Conservation (phyloP, 768 basidiomycete species). For the Hericium erinaceus region DNA sequence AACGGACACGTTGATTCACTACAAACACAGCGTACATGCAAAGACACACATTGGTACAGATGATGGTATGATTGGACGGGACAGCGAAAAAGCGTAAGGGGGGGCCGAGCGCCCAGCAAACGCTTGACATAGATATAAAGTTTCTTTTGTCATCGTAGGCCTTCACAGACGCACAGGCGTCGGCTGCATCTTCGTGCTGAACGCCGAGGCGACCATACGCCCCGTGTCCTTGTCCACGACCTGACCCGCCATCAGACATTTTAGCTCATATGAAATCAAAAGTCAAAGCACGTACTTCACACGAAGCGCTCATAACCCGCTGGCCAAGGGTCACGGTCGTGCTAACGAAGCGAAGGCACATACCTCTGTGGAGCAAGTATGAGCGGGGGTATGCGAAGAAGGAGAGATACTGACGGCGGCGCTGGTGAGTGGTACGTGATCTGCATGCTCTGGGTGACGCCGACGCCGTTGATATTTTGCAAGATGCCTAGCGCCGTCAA, state of each 20-base stretch:
- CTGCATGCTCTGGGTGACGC: conserved; percentile 66
- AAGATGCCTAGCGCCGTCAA: conserved; percentile 58
- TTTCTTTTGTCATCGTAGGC: no score
- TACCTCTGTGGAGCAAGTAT: conserved; percentile 33
- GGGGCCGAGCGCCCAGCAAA: no score
- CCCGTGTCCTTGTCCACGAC: conserved; percentile 51
- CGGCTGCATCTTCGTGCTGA: conserved; percentile 55
- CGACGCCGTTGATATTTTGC: conserved; percentile 56
- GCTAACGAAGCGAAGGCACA: conserved; percentile 48
- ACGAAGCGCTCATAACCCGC: conserved; percentile 60
- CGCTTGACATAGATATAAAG: no score
- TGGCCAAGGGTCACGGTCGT: conserved; percentile 61
- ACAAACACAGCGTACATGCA: no score
- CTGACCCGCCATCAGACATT: conserved; percentile 23
- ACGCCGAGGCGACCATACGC: conserved; percentile 53
- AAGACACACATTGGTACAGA: no score
- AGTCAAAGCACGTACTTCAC: conserved; percentile 40
- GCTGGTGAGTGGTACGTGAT: conserved; percentile 64
- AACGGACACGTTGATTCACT: no score
- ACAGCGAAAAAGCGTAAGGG: no score
- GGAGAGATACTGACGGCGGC: conserved; percentile 35
- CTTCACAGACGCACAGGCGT: no score
- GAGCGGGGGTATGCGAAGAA: conserved; percentile 1
- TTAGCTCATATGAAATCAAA: background rate
- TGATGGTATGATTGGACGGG: no score